Evolutionary conservation across 2,329 filamentous ascomycete species (phyloP).

Genomic region (Pseudogymnoascus sp.): DNA sequence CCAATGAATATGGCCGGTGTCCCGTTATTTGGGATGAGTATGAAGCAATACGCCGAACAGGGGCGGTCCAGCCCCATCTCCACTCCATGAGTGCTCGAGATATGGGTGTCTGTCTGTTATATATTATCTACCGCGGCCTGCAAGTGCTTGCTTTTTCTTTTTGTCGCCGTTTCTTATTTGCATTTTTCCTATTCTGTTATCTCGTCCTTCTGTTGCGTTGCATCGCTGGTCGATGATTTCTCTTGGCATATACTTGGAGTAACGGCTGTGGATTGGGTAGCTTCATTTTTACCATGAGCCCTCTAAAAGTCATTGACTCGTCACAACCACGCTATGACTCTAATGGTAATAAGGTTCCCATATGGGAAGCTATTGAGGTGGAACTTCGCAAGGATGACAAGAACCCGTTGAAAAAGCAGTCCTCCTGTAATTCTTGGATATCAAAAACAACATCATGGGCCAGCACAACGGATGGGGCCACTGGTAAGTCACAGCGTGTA

Average conservation of each 20-base stretch:
- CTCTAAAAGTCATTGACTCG: background rate
- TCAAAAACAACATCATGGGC: slow-evolving; percentile 4
- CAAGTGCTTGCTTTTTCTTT: background rate
- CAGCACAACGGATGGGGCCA: background rate
- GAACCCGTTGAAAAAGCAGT: background rate
- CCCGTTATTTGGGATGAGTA: background rate
- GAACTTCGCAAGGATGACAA: slow-evolving; percentile 2
- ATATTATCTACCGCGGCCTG: background rate
- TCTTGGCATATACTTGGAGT: background rate
- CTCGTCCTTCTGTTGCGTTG: background rate
- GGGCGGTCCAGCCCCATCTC: background rate
- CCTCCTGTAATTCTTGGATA: background rate
- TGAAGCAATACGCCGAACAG: background rate
- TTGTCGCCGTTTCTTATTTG: background rate
- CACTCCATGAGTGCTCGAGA: background rate
- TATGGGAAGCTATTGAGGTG: slow-evolving; percentile 2
- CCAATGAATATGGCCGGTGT: background rate
- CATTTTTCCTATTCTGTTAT: background rate
- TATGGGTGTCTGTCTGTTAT: background rate
- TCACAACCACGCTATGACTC: slow-evolving; percentile 1
- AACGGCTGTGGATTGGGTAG: background rate
- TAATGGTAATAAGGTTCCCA: background rate
- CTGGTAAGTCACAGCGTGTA: background rate
- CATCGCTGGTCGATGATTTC: background rate
- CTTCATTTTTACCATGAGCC: background rate